A percentile compares a stretch with the other conserved stretches of the same genome.
Evolutionary conservation across 1,139 yeast species (phyloP).

Genomic region (Williopsis jadinii): DNA sequence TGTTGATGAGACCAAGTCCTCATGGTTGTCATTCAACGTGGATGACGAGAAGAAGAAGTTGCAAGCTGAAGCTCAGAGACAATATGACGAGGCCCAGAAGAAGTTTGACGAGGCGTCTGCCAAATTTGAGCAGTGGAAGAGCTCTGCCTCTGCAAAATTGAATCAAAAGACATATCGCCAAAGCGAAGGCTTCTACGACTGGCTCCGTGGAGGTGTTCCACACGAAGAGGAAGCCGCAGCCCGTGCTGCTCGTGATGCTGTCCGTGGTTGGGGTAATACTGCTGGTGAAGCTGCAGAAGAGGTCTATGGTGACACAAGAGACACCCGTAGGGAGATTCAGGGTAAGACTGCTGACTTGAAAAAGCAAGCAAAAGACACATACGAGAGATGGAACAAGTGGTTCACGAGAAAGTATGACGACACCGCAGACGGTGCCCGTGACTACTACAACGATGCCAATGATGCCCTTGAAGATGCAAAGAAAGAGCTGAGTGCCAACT

Average conservation of each 20-base stretch:
- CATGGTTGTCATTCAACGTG: constrained; percentile 25
- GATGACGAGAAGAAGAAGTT: constrained; percentile 20
- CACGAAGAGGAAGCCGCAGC: constrained; percentile 24
- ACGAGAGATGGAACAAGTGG: constrained; percentile 21
- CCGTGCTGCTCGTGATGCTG: constrained; percentile 25
- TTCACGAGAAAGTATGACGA: constrained; percentile 22
- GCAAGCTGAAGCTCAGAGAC: constrained; percentile 24
- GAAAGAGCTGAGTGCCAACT: constrained; percentile 23
- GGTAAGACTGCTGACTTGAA: constrained; percentile 13
- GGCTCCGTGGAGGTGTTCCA: constrained; percentile 22
- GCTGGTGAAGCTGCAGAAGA: constrained; percentile 36
- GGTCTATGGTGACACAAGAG: constrained; percentile 28
- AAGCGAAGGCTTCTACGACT: constrained; percentile 17
- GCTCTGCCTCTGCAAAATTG: constrained; percentile 13
- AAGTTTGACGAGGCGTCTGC: constrained; percentile 20
- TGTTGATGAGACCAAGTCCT: constrained; percentile 18
- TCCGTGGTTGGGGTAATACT: constrained; percentile 39
- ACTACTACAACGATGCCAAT: constrained; percentile 23
- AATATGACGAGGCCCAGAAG: constrained; percentile 23
- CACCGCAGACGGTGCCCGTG: constrained; percentile 25
- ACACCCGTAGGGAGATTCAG: constrained; percentile 6
- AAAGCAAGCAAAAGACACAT: constrained; percentile 6
- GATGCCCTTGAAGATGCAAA: constrained; percentile 28
- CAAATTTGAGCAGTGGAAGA: constrained; percentile 22
- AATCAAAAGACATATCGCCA: constrained; percentile 2